phyloP scores from a whole-genome alignment of 805 yeast genomes.

The Kazachstania psychrophila region DNA sequence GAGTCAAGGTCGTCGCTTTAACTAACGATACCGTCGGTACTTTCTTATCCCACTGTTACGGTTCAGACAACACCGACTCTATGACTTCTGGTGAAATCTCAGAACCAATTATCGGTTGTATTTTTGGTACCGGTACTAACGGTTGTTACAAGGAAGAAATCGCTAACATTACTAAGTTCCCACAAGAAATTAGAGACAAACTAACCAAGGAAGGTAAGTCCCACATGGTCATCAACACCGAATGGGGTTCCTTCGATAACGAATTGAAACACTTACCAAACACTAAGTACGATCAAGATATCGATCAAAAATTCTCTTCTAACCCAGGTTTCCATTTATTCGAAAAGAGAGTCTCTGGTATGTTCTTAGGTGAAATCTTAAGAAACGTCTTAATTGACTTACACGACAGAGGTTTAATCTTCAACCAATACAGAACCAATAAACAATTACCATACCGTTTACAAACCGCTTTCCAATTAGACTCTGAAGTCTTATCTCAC shows the following conservation, averaged over 20 bases:
- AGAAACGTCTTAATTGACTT: conserved; percentile 67
- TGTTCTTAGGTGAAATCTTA: conserved; percentile 85
- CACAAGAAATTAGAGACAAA: conserved; percentile 33
- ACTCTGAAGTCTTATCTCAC: conserved; percentile 72
- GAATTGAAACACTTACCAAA: conserved; percentile 64
- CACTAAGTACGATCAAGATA: conserved; percentile 63
- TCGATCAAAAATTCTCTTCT: conserved; percentile 60
- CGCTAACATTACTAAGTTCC: conserved; percentile 63
- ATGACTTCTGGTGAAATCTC: conserved; percentile 52
- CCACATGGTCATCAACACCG: conserved; percentile 86
- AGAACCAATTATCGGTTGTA: conserved; percentile 77
- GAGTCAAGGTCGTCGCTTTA: conserved; percentile 67
- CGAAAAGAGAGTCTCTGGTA: conserved; percentile 85
- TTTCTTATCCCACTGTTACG: conserved; percentile 75
- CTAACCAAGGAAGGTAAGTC: conserved; percentile 38
- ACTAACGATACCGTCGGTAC: conserved; percentile 97
- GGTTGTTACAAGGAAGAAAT: conserved; percentile 85
- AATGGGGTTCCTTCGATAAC: conserved; percentile 97
- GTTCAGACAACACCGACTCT: conserved; percentile 40
- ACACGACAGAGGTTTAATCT: conserved; percentile 46
- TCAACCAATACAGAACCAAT: conserved; percentile 40
- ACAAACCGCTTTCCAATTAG: conserved; percentile 66
- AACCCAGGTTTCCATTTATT: conserved; percentile 85
- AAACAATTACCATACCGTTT: conserved; percentile 46
- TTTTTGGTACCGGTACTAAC: conserved; percentile 96